Evolutionary conservation across 164 flowering plant species (phyloP), one percentile per base, ranked within the genome.

Genomic region (Litsea cubeba): DNA sequence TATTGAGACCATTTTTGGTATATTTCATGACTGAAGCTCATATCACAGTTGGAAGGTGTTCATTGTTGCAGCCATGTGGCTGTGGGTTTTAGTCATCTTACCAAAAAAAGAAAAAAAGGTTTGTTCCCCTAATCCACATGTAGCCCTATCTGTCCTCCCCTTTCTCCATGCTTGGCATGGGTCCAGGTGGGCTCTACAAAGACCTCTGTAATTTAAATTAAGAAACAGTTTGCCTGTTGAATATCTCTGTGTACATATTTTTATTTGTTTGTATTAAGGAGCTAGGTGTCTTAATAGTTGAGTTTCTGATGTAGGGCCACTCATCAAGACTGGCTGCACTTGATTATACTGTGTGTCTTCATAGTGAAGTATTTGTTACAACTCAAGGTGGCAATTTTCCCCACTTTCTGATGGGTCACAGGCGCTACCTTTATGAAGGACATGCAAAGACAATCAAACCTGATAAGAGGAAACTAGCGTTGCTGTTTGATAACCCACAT

Each of bases 331-430:
- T 94, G 86, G 98, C 98, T 75, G 98, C 98, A 75, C 93, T 95
- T 75, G 97, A 93, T 77, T 95, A 95, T 71, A 89, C 94, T 3
- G 93, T 95, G 54, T 91, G 97, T 83, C 93, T 92, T 79, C 85
- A 90, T 73, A 95, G 98, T 82, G 97, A 95, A 81, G 97, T 88
- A 51, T 93, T 95, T 83, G 91, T 92, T 54, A 92, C 97, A 24
- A 95, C 97, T 62, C 98, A 95, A 82, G 98, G 97, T 75, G 98
- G 98, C 68, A 95, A 95, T 71, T 95, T 95, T 72, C 98, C 98
- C 32, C 98, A 94, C 82, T 94, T 94, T 81, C 87, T 94, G 83
- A 90, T 92, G 87, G 97, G 98, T 76, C 97, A 94, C 71, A 82
- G 98, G 74, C 97, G 98, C 60, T 94, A 89, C 73, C 69, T 91